Base-by-base conservation (phyloP, 106 monocot species). In the Platanthera zijinensis region DNA sequence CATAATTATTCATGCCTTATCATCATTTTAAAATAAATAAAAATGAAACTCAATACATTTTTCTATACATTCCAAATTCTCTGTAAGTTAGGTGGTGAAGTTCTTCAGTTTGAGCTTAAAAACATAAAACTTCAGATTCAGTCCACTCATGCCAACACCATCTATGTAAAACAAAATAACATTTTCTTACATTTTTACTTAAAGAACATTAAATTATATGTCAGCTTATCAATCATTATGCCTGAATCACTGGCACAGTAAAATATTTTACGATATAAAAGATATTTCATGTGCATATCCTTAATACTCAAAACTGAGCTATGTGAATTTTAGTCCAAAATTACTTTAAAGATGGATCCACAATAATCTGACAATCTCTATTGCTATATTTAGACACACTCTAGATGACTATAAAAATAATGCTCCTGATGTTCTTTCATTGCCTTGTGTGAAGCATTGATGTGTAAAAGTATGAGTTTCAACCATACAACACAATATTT, bases 11-110 rank as follows among this genome's bases (percentile, higher is more conserved):
- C 63, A 63, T 63, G 22, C 22, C 25, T 57, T 63, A 63, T 63
- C 25, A 63, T 21, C 25, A 63, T 63, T 63, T 63, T 63, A 63
- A 59, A 66, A 66, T 66, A 28, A 66, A 66, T 7, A 66, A 25
- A 66, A 6, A 28, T 28, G 64, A 66, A 10, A 10, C 64, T 66
- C 64, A 21, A 19, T 62, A 21, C n/a, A 62, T 22, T 62, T 19
- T 25, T 25, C 25, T 62, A 22, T 54, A 14, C 8, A n/a, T 21
- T 22, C 5, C 22, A 21, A 62, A 62, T 19, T 62, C 5, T 19
- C 19, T 6, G 21, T 22, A 19, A 62, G 21, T 5, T 19, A 62
- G 9, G 21, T 10, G 57, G 5, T 5, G 8, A 62, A 21, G 18
- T 54, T 21, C n/a, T 62, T 62, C 62, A 62, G 3, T 19, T 62